A percentile compares a stretch with the other conserved stretches of the same genome.
These are phyloP conservation scores for Solanum ossicruentum DNA, from an alignment of 257 asterid genomes.

Conservation along the genomic window DNA sequence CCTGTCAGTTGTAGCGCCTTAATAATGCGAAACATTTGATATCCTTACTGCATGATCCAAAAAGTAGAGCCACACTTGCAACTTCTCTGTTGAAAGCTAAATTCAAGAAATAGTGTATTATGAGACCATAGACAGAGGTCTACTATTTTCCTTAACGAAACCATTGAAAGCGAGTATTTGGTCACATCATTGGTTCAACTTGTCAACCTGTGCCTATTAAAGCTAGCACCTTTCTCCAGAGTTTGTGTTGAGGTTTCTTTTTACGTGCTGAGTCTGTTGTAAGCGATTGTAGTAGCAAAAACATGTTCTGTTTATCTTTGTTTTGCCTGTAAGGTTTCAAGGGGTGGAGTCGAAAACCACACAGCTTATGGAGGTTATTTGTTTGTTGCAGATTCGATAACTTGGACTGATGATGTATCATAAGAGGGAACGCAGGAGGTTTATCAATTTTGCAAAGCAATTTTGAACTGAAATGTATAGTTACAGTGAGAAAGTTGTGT, in stretches of 20 bases:
- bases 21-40: not conserved
- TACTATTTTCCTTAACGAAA: not conserved
- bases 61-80: not conserved
- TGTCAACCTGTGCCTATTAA: not conserved
- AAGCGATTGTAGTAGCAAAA: not conserved
- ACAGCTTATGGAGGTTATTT: not conserved
- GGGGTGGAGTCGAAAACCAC: not conserved
- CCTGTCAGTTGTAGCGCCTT: not conserved
- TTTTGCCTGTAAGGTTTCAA: not conserved
- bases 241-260: not conserved
- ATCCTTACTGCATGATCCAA: not conserved
- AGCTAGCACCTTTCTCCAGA: not conserved
- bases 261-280: not conserved
- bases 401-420: not conserved
- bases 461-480: conserved; percentile 2
- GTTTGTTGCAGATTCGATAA: not conserved
- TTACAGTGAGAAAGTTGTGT: not conserved
- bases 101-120: not conserved
- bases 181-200: not conserved
- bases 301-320: not conserved
- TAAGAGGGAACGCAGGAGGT: not conserved
- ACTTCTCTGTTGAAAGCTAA: not conserved
- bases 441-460: not conserved
- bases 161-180: not conserved
- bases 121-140: not conserved